Base-by-base conservation (phyloP, 176 grass and related monocot genomes). In the Elymus sibiricus region DNA sequence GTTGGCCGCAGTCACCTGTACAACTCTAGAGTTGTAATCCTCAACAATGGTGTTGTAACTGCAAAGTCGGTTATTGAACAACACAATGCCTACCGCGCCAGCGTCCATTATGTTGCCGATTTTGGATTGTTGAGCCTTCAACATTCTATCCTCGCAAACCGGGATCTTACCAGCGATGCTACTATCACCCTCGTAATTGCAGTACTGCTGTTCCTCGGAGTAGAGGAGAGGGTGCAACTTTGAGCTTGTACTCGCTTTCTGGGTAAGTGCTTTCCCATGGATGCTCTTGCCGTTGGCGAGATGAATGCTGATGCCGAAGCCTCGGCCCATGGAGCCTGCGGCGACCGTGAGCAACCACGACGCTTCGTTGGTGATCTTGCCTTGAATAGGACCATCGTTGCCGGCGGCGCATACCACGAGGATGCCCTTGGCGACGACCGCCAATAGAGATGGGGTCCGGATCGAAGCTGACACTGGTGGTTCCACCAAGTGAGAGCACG, bases 311-410 rank as follows among this genome's bases (percentile, higher is more conserved):
- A 77, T 67, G 1, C 0, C 34, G 21, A 93, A 64, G 4, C 51
- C 69, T 43, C 91, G 46, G 53, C 88, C 81, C 14, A 88, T 64
- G 1, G 74, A 72, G 28, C 87, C 13, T 11, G 87, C 53, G 4
- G 29, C 92, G 6, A 94, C 92, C 1, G 94, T 97, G 49, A 94
- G 66, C 24, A 97, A 10, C 94, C 94, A 94, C 4, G 92, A 90
- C 1, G 88, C 89, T 4, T 79, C 85, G 22, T 97, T 97, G 12
- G n/a, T n/a, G 6, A 94, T 2, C 11, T 82, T 44, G 2, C 70
- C 6, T 8, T 2, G 12, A 4, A 0, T 7, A 7, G 88, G 90
- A 3, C 94, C 88, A 2, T 2, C 12, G 15, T 85, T 97, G 68
- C 87, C 86, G 4, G 40, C 86, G 6, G 83, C 56, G 26, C 75